These are phyloP conservation scores for Shiraia bambusicola DNA, from an alignment of 2,329 filamentous ascomycete species.

Conservation along the genomic window DNA sequence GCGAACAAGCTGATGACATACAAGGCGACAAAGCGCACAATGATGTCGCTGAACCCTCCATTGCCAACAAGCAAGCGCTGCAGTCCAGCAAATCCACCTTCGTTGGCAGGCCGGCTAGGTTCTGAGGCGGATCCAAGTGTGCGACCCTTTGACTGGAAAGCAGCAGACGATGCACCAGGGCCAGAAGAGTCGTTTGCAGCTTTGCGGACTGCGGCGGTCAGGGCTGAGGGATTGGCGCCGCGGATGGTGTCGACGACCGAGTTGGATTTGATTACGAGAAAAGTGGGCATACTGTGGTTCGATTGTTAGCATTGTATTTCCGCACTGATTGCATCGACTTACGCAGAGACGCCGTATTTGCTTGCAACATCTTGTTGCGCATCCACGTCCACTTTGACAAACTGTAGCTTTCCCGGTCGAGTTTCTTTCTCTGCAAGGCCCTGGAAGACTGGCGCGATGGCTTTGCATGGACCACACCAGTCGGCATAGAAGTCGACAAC, in stretches of 20 bases:
- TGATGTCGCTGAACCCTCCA: constrained; percentile 42
- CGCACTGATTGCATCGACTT: too few relatives aligned
- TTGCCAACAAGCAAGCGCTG: constrained; percentile 31
- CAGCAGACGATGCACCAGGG: constrained; percentile 35
- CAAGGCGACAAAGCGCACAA: constrained; percentile 50
- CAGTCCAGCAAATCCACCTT: constrained; percentile 28
- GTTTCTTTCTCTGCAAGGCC: constrained; percentile 54
- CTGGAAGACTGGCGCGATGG: constrained; percentile 54
- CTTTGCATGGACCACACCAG: constrained; percentile 61
- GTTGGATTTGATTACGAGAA: constrained; percentile 50
- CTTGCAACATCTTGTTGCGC: constrained; percentile 52
- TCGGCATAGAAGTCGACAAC: constrained; percentile 57
- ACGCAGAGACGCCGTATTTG: constrained; percentile 54
- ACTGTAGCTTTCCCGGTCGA: constrained; percentile 50
- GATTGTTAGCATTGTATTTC: not conserved
- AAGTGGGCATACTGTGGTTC: constrained; percentile 50
- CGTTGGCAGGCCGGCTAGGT: constrained; percentile 27
- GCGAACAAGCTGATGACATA: constrained; percentile 50
- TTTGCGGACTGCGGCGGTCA: constrained; percentile 50
- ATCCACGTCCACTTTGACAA: constrained; percentile 60
- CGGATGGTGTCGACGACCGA: constrained; percentile 51
- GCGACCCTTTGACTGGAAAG: constrained; percentile 48
- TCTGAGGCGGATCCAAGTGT: constrained; percentile 42
- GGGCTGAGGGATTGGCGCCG: constrained; percentile 52
- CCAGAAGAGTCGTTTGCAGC: constrained; percentile 45